Percentiles rank a stretch among this genome's conserved stretches.
Evolutionary conservation across 108 stramenopile species (phyloP).

Genomic region (Craspedostauros australis): DNA sequence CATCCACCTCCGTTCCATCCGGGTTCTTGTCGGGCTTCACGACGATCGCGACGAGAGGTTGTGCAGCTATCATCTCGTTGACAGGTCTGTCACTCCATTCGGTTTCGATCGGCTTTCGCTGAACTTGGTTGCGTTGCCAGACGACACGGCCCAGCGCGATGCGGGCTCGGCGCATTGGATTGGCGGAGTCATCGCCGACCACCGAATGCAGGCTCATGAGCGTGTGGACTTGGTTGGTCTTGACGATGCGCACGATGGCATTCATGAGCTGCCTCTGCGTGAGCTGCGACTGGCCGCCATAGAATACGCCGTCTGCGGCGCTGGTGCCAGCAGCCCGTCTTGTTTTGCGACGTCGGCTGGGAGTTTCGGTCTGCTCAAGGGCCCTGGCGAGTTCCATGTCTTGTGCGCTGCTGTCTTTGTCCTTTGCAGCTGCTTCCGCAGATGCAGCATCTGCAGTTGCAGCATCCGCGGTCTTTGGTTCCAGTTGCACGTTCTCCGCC

Average conservation of each 20-base stretch:
- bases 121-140: slow-evolving; percentile 58
- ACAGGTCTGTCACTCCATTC: slow-evolving; percentile 38
- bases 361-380: slow-evolving; percentile 11
- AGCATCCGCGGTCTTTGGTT: not conserved
- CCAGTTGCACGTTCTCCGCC: not conserved
- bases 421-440: not conserved
- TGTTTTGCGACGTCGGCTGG: slow-evolving; percentile 7
- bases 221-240: slow-evolving; percentile 36
- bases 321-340: slow-evolving; percentile 7
- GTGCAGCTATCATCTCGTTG: slow-evolving; percentile 12
- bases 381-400: slow-evolving; percentile 24
- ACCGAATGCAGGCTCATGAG: slow-evolving; percentile 36
- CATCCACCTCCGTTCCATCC: slow-evolving; percentile 10
- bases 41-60: slow-evolving; percentile 11
- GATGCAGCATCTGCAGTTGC: not conserved
- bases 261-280: slow-evolving; percentile 71
- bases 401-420: not conserved
- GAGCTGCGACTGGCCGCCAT: slow-evolving; percentile 60
- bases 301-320: slow-evolving; percentile 44
- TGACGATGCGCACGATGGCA: slow-evolving; percentile 47
- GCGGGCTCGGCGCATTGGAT: slow-evolving; percentile 57
- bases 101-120: slow-evolving; percentile 26
- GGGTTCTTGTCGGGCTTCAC: not conserved
- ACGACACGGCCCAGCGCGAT: slow-evolving; percentile 63
- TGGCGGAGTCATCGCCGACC: slow-evolving; percentile 56